Evolutionary conservation across 2,329 filamentous ascomycete genomes (phyloP).

Genomic region (Calonectria pseudoturangicola): DNA sequence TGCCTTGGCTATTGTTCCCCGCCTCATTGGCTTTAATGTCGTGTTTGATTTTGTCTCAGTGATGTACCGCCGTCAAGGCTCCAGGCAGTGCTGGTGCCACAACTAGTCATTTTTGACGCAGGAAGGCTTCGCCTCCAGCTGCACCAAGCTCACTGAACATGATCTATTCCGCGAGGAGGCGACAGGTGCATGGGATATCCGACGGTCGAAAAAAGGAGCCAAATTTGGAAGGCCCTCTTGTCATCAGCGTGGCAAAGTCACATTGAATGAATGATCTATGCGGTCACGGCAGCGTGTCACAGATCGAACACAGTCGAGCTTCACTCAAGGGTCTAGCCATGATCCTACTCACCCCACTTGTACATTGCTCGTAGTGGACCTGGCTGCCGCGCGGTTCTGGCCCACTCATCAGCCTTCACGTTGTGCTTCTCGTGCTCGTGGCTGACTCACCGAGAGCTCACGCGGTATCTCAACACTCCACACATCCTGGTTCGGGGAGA

Average conservation of each 20-base stretch:
- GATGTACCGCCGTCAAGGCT: constrained; percentile 23
- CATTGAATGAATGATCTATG: constrained; percentile 20
- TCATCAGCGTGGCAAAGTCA: constrained; percentile 5
- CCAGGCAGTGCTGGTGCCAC: background rate
- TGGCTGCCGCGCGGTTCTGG: constrained; percentile 33
- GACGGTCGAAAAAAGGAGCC: background rate
- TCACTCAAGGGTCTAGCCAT: constrained; percentile 24
- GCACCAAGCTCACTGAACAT: background rate
- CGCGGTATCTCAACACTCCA: constrained; percentile 29
- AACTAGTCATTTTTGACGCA: background rate
- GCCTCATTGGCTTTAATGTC: background rate
- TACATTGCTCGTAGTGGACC: constrained; percentile 10
- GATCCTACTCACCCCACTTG: constrained; percentile 23
- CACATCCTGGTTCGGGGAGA: constrained; percentile 25
- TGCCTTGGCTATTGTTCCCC: constrained; percentile 5
- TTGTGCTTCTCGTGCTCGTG: constrained; percentile 27
- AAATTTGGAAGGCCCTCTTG: background rate
- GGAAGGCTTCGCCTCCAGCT: background rate
- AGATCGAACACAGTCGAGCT: background rate
- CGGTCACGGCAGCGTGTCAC: constrained; percentile 20
- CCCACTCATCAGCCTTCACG: constrained; percentile 27
- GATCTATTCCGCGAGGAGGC: no score
- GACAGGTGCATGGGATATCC: background rate
- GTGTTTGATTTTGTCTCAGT: background rate
- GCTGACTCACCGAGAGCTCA: constrained; percentile 39